These are phyloP conservation scores for Sicyos baderoa DNA, from an alignment of 306 rosid genomes.

Conservation along the genomic window DNA sequence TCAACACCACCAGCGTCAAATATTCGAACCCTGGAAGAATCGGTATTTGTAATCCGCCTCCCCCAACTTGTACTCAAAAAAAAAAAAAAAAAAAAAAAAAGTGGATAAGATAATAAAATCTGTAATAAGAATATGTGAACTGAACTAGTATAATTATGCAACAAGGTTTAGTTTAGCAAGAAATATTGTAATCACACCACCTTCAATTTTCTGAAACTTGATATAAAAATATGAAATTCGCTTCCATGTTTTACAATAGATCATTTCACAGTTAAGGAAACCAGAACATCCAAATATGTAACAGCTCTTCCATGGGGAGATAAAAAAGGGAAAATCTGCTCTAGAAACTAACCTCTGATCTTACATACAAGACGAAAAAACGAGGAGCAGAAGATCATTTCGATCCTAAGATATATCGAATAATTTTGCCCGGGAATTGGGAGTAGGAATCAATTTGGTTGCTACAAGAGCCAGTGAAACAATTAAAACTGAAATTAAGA, in stretches of 20 bases:
- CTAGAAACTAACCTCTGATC: slow-evolving; percentile 9
- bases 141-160: background rate
- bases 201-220: slow-evolving; percentile 4
- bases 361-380: slow-evolving; percentile 17
- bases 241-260: slow-evolving; percentile 19
- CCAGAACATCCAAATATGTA: slow-evolving; percentile 12
- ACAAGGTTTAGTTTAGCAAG: background rate
- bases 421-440: background rate
- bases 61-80: too few relatives aligned
- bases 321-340: background rate
- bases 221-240: slow-evolving; percentile 8
- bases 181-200: background rate
- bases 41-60: too few relatives aligned
- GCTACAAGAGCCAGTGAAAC: background rate
- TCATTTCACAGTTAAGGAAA: slow-evolving; percentile 8
- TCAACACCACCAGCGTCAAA: too few relatives aligned
- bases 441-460: slow-evolving; percentile 13
- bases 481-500: background rate
- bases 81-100: too few relatives aligned
- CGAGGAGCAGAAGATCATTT: slow-evolving; percentile 11
- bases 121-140: background rate
- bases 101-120: slow-evolving; percentile 11
- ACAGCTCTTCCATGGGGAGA: slow-evolving; percentile 12
- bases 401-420: slow-evolving; percentile 1
- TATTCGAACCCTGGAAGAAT: too few relatives aligned